Evolutionary conservation across 2,329 filamentous ascomycete genomes (phyloP), one percentile per base, ranked within the genome.

Genomic region (Trichoderma citrinoviride): DNA sequence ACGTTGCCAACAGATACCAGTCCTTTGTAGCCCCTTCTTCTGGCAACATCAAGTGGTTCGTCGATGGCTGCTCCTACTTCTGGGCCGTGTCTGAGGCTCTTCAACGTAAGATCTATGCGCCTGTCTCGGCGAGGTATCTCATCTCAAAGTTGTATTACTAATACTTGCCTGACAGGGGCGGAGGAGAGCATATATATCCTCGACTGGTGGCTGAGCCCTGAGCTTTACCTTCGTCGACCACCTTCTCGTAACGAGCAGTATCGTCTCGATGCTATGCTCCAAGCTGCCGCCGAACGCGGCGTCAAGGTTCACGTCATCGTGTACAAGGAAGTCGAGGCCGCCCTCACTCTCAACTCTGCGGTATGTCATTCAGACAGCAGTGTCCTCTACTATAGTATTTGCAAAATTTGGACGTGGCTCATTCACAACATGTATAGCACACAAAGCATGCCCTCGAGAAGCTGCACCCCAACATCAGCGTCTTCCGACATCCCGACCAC

Each of bases 401-500:
- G 19, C 33, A 14, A 14, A 14, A 37, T 14, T 10, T 14, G 33
- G 12, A 6, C 8, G 4, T 21, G 15, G 25, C 60, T 62, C 40
- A 62, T 43, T 29, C 23, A 19, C 14, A 12, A 46, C 7, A 19
- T 19, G 17, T 76, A 6, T 58, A 87, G 71, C 92, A 96, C 73
- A 96, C 92, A 5, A 95, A 94, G 73, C 87, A 92, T 72, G 82
- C 84, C 47, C 80, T 97, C 33, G 92, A 97, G 74, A 83, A 79
- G 7, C 82, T 94, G 41, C 91, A 95, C 72, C 87, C 87, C 8
- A 96, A 96, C 72, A 95, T 97, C 76, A 85, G 87, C 50, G 93
- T 97, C 12, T 96, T 97, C 76, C 84, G 93, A 21, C 92, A 97
- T 74, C 94, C 94, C 2, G 93, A 97, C 72, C 93, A 97, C 78